Conservation (phyloP, 2,329 filamentous ascomycete genomes). For the Cordyceps fumosorosea region DNA sequence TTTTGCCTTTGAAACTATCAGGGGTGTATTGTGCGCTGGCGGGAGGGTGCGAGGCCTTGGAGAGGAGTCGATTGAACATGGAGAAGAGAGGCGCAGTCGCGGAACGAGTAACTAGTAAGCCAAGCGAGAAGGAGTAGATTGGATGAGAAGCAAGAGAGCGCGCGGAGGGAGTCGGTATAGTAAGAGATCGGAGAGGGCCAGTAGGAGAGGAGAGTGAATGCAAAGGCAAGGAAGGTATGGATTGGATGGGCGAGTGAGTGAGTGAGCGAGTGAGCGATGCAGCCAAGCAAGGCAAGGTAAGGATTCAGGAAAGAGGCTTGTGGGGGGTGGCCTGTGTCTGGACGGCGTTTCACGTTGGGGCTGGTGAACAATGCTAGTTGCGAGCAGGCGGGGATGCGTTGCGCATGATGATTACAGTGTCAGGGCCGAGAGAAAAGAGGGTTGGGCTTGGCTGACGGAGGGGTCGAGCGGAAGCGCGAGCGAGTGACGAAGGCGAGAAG, state of each 20-base stretch:
- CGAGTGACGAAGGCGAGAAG: not conserved
- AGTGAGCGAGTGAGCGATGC: not conserved
- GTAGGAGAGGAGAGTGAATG: not conserved
- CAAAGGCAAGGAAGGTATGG: not conserved
- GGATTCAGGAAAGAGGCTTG: not conserved
- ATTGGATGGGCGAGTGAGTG: not conserved
- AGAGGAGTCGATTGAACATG: conserved; percentile 33
- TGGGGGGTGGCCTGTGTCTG: conserved; percentile 14
- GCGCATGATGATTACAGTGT: conserved; percentile 18
- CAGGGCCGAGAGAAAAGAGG: conserved; percentile 7
- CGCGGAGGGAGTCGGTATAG: not conserved
- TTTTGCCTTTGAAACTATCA: conserved; percentile 10
- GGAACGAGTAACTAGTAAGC: not conserved
- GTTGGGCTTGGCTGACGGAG: conserved; percentile 5
- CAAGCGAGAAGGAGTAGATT: not conserved
- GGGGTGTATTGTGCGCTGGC: conserved; percentile 13
- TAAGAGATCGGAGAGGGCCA: not conserved
- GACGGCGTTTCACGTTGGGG: conserved; percentile 21
- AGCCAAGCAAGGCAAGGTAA: not conserved
- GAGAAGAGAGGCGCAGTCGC: conserved; percentile 17
- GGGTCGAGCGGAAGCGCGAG: conserved; percentile 1
- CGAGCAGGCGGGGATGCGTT: conserved; percentile 15
- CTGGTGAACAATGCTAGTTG: conserved; percentile 22
- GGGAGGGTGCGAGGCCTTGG: conserved; percentile 19
- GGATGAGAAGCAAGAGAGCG: not conserved